Evolutionary conservation across 352 stramenopile species (phyloP).

Genomic region (Phytopythium chamaehyphon): DNA sequence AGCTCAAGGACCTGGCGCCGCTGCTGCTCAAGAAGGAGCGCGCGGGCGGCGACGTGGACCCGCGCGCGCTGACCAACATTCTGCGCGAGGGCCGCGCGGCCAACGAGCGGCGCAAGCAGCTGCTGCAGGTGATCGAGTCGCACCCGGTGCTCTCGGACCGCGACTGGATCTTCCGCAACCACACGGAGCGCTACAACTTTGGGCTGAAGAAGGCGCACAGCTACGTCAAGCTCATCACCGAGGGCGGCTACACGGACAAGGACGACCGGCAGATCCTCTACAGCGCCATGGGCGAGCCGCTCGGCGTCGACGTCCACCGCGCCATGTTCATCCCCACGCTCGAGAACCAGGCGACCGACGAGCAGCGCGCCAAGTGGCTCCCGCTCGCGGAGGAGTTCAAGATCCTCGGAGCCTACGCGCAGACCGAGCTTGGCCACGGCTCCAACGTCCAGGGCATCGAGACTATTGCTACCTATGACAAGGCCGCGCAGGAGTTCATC

Average conservation of each 20-base stretch:
- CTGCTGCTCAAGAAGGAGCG: slow-evolving; percentile 59
- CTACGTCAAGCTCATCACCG: slow-evolving; percentile 38
- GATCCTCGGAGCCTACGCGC: slow-evolving; percentile 91
- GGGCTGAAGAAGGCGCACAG: slow-evolving; percentile 29
- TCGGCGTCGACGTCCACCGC: slow-evolving; percentile 48
- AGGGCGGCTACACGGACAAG: slow-evolving; percentile 23
- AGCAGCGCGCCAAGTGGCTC: slow-evolving; percentile 65
- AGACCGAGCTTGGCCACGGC: slow-evolving; percentile 95
- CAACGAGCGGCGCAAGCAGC: slow-evolving; percentile 41
- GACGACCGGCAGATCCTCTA: slow-evolving; percentile 35
- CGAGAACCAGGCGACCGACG: slow-evolving; percentile 51
- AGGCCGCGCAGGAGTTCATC: slow-evolving; percentile 88
- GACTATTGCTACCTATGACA: slow-evolving; percentile 92
- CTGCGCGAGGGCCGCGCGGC: slow-evolving; percentile 21
- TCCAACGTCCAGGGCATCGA: slow-evolving; percentile 89
- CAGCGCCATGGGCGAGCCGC: slow-evolving; percentile 36
- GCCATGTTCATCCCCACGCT: slow-evolving; percentile 70
- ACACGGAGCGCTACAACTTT: slow-evolving; percentile 26
- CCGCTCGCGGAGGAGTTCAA: slow-evolving; percentile 51
- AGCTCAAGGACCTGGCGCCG: slow-evolving; percentile 58
- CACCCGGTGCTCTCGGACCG: slow-evolving; percentile 43
- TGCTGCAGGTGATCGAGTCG: slow-evolving; percentile 26
- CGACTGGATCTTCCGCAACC: slow-evolving; percentile 42
- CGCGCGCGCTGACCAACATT: slow-evolving; percentile 24
- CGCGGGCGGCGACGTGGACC: slow-evolving; percentile 39